A percentile compares a stretch with the other conserved stretches of the same genome.
Conservation (phyloP, 495 filamentous ascomycete species). For the Staphylotrichum tortipilum region DNA sequence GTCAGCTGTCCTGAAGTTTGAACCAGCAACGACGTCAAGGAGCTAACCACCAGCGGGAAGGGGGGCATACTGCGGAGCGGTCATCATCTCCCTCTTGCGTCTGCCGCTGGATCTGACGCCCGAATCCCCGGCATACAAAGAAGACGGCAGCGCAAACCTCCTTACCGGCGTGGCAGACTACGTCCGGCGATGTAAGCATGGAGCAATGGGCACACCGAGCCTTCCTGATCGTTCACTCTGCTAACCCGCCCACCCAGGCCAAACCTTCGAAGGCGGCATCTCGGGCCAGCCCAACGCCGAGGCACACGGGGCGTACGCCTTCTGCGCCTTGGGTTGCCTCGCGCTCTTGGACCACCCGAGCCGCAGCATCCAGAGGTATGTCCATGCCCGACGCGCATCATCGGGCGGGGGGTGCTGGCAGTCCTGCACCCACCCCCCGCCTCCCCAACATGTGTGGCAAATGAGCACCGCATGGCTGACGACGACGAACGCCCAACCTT, state of each 20-base stretch:
- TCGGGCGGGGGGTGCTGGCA: not conserved
- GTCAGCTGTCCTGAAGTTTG: slow-evolving; percentile 11
- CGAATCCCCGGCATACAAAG: slow-evolving; percentile 44
- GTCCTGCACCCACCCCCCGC: not conserved
- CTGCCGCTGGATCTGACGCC: slow-evolving; percentile 69
- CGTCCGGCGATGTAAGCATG: slow-evolving; percentile 63
- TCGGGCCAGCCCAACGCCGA: slow-evolving; percentile 73
- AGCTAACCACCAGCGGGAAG: slow-evolving; percentile 32
- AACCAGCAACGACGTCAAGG: not conserved
- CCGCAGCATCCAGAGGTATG: slow-evolving; percentile 54
- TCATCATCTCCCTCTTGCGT: slow-evolving; percentile 71
- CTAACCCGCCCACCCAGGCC: slow-evolving; percentile 49
- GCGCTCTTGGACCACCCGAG: slow-evolving; percentile 72
- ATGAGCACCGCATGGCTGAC: slow-evolving; percentile 5
- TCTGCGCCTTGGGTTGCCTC: slow-evolving; percentile 83
- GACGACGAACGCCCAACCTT: not conserved
- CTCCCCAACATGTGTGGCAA: slow-evolving; percentile 1
- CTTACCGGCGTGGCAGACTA: slow-evolving; percentile 66
- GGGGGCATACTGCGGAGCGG: slow-evolving; percentile 82
- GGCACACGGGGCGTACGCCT: slow-evolving; percentile 94
- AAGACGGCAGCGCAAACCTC: slow-evolving; percentile 44
- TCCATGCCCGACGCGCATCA: too few species aligned
- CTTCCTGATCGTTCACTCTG: not conserved
- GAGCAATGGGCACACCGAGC: not conserved
- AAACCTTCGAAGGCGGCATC: slow-evolving; percentile 91